A percentile compares a stretch with the other conserved stretches of the same genome.
These are phyloP conservation scores for Xylaria venustula DNA, from an alignment of 495 filamentous ascomycete species.

Conservation along the genomic window DNA sequence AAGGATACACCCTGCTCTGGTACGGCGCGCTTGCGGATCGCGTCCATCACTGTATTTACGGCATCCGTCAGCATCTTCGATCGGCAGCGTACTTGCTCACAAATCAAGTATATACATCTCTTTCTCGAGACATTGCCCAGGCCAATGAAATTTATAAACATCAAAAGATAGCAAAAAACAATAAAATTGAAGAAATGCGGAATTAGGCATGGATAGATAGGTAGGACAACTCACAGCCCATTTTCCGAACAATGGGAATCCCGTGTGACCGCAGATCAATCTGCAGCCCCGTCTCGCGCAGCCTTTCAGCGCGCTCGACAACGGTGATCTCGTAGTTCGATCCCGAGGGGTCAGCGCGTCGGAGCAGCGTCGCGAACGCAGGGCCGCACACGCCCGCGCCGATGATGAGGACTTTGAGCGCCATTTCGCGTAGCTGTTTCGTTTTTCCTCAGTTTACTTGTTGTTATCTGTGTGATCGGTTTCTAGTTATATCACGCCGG, in stretches of 20 bases:
- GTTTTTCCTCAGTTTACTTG: neutral
- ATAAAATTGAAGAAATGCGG: no score
- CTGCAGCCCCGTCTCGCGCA: slow-evolving; percentile 46
- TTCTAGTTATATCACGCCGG: neutral
- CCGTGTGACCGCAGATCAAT: slow-evolving; percentile 50
- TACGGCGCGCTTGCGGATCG: slow-evolving; percentile 34
- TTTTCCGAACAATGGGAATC: slow-evolving; percentile 47
- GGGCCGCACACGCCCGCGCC: slow-evolving; percentile 87
- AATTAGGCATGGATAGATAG: no score
- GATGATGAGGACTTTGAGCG: slow-evolving; percentile 74
- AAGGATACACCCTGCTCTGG: slow-evolving; percentile 40
- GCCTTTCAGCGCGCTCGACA: slow-evolving; percentile 44
- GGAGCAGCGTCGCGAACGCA: slow-evolving; percentile 58
- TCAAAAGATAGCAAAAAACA: no score
- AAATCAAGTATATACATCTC: no score
- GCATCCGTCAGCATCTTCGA: no score
- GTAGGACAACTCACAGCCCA: slow-evolving; percentile 33
- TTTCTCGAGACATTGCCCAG: no score
- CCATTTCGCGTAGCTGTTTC: slow-evolving; percentile 3
- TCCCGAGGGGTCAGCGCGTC: slow-evolving; percentile 37
- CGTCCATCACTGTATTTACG: slow-evolving; percentile 30
- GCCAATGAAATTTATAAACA: no score
- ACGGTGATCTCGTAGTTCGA: slow-evolving; percentile 41
- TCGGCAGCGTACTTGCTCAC: no score
- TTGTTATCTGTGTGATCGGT: no score